phyloP scores from a whole-genome alignment of 805 yeast species.

The Candida sanyiensis region DNA sequence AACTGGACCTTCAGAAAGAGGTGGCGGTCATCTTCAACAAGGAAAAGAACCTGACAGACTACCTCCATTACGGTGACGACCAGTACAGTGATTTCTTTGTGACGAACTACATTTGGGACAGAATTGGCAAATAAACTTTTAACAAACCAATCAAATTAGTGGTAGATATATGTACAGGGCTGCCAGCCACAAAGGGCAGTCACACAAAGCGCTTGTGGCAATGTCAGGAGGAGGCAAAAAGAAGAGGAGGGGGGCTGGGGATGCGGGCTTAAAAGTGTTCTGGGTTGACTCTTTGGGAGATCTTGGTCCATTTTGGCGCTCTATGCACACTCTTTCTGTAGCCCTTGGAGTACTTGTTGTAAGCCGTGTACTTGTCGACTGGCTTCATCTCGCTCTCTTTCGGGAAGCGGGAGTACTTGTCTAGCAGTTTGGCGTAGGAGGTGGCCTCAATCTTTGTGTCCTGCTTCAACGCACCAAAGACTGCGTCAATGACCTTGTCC shows the following conservation, averaged over 20 bases:
- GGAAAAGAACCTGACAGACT: slow-evolving; percentile 39
- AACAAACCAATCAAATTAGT: slow-evolving; percentile 13
- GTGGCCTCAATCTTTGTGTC: slow-evolving; percentile 12
- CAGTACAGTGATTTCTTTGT: slow-evolving; percentile 63
- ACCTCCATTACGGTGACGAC: slow-evolving; percentile 43
- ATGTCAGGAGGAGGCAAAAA: background rate
- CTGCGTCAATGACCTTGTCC: slow-evolving; percentile 67
- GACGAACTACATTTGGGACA: slow-evolving; percentile 77
- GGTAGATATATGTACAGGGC: slow-evolving; percentile 7
- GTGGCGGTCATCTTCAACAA: slow-evolving; percentile 47
- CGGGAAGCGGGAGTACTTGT: slow-evolving; percentile 50
- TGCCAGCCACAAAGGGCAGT: too few species aligned
- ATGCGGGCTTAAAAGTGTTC: slow-evolving; percentile 22
- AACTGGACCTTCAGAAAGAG: slow-evolving; percentile 36
- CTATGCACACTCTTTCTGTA: slow-evolving; percentile 87
- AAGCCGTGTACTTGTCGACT: slow-evolving; percentile 81
- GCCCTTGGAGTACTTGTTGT: slow-evolving; percentile 63
- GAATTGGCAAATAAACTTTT: slow-evolving; percentile 19
- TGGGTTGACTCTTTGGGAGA: slow-evolving; percentile 76
- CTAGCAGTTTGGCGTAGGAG: slow-evolving; percentile 12
- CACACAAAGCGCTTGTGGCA: background rate
- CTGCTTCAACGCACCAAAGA: slow-evolving; percentile 43
- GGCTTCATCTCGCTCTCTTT: slow-evolving; percentile 77
- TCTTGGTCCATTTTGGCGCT: slow-evolving; percentile 89
- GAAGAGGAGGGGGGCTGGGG: background rate